Evolutionary conservation across 805 yeast genomes (phyloP).

Genomic region (Metschnikowia lachancei): DNA sequence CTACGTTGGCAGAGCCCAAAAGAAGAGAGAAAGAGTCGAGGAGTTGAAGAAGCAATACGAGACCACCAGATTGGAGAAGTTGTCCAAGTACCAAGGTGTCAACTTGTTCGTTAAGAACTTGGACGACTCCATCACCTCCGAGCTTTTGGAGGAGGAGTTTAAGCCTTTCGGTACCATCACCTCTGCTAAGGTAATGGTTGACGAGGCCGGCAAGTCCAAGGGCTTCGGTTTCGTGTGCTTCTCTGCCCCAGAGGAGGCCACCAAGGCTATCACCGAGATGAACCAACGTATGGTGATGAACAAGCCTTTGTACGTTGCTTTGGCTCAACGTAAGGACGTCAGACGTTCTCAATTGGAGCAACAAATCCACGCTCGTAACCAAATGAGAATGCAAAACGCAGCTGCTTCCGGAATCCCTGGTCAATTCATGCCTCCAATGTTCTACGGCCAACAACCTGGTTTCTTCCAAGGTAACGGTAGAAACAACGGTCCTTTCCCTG

Average conservation of each 20-base stretch:
- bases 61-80: conserved; percentile 84
- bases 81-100: conserved; percentile 94
- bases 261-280: conserved; percentile 97
- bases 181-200: conserved; percentile 94
- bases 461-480: conserved; percentile 78
- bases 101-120: conserved; percentile 95
- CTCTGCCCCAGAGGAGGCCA: conserved; percentile 97
- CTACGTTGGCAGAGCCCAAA: conserved; percentile 98
- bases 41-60: conserved; percentile 95
- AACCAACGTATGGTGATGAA: conserved; percentile 93
- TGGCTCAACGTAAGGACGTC: conserved; percentile 98
- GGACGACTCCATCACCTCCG: conserved; percentile 91
- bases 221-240: conserved; percentile 99
- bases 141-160: conserved; percentile 86
- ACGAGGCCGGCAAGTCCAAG: conserved; percentile 90
- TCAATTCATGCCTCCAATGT: conserved; percentile 84
- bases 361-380: conserved; percentile 97
- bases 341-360: conserved; percentile 96
- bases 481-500: conserved; percentile 72
- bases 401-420: conserved; percentile 84
- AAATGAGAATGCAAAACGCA: conserved; percentile 96
- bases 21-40: conserved; percentile 95
- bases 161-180: conserved; percentile 92
- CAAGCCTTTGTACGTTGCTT: conserved; percentile 96
- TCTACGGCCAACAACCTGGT: conserved; percentile 81